These are phyloP conservation scores for Zizania palustris DNA, from an alignment of 202 grass and related monocot species.

Conservation along the genomic window DNA sequence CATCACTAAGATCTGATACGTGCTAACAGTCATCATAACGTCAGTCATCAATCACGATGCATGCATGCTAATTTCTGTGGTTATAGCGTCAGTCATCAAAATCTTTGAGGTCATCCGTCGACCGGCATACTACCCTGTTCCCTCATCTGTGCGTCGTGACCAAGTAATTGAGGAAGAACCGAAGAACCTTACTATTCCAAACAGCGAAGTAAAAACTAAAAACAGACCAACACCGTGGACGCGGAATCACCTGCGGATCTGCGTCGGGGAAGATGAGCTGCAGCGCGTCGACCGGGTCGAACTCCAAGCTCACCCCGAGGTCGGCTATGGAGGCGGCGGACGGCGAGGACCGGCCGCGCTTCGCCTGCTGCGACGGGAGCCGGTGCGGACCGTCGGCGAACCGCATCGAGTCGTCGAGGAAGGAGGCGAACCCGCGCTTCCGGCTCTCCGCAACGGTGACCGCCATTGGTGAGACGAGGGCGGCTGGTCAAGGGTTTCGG, in stretches of 20 bases:
- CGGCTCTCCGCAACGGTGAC: not conserved
- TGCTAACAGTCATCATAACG: too few relatives aligned
- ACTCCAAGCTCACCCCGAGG: slow-evolving; percentile 42
- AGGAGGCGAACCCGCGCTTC: slow-evolving; percentile 36
- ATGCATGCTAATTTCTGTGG: too few relatives aligned
- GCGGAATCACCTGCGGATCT: slow-evolving; percentile 34
- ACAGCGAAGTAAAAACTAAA: too few relatives aligned
- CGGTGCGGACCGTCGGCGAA: slow-evolving; percentile 32
- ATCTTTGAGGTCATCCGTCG: too few relatives aligned
- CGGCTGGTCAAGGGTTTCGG: too few relatives aligned
- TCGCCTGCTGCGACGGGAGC: not conserved
- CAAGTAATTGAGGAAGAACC: too few relatives aligned
- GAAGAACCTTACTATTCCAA: not conserved
- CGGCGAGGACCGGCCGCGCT: slow-evolving; percentile 46
- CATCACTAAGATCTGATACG: not conserved
- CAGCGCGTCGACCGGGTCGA: slow-evolving; percentile 41
- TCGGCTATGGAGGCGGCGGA: slow-evolving; percentile 8
- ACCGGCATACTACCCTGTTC: too few relatives aligned
- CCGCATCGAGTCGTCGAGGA: slow-evolving; percentile 16
- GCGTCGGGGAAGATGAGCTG: slow-evolving; percentile 50
- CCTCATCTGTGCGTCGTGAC: too few relatives aligned
- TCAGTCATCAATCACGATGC: too few relatives aligned
- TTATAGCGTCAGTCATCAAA: not conserved
- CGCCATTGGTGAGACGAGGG: slow-evolving; percentile 2
- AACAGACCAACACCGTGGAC: not conserved